Percentiles rank a stretch among this genome's conserved stretches.
Evolutionary conservation across 1,139 yeast genomes (phyloP).

Genomic region (Saccharomyces hybrid): DNA sequence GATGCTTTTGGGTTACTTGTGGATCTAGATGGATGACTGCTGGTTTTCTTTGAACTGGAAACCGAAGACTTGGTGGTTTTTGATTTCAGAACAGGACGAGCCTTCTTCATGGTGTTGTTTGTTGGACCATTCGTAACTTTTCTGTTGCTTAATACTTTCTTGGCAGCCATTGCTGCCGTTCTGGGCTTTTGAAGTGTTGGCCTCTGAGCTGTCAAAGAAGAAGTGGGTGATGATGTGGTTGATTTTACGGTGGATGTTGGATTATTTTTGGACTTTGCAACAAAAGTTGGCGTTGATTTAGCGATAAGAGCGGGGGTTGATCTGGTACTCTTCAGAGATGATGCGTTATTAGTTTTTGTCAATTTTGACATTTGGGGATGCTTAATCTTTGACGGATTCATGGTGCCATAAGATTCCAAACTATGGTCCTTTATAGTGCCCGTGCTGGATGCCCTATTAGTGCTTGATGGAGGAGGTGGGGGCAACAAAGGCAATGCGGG

Average conservation of each 20-base stretch:
- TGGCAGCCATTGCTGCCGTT: slow-evolving; percentile 2
- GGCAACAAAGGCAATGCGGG: slow-evolving; percentile 5
- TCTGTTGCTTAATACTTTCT: not conserved
- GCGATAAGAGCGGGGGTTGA: slow-evolving; percentile 1
- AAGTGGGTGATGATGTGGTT: not conserved
- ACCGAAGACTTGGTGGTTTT: not conserved
- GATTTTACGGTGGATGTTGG: slow-evolving; percentile 3
- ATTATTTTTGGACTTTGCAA: slow-evolving; percentile 4
- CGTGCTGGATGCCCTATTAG: not conserved
- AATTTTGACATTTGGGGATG: not conserved
- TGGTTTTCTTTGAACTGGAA: not conserved
- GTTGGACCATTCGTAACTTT: not conserved
- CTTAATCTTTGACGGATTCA: not conserved
- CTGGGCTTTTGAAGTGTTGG: slow-evolving; percentile 7
- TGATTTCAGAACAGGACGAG: not conserved
- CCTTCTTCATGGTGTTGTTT: not conserved
- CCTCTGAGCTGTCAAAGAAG: slow-evolving; percentile 6
- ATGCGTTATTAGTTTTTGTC: not conserved
- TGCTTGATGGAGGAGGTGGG: slow-evolving; percentile 2
- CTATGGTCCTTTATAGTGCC: slow-evolving; percentile 2
- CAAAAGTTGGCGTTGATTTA: slow-evolving; percentile 10
- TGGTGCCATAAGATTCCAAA: not conserved
- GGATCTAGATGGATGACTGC: not conserved
- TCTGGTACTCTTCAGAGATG: not conserved
- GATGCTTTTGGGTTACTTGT: not conserved